Conservation (phyloP, 2,329 filamentous ascomycete genomes). For the Epicoccum nigrum region DNA sequence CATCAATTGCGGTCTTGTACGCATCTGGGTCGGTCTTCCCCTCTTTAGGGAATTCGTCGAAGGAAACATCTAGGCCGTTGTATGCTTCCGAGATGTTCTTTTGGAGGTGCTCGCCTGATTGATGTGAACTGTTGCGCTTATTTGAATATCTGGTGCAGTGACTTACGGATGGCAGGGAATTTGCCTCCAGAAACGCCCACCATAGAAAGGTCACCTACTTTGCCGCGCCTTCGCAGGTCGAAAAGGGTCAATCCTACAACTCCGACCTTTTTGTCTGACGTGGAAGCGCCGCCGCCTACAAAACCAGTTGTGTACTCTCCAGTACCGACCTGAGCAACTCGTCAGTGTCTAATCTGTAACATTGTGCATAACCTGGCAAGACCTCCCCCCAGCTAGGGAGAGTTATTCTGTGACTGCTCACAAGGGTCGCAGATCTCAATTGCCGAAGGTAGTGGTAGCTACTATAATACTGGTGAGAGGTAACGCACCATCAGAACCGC, state of each 20-base stretch:
- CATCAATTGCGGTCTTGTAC: conserved; percentile 88
- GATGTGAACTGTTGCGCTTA: conserved; percentile 22
- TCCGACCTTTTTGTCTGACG: conserved; percentile 94
- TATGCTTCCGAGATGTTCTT: conserved; percentile 89
- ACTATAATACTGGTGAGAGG: conserved; percentile 10
- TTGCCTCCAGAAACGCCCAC: conserved; percentile 87
- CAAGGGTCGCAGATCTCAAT: not conserved
- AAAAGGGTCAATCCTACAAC: conserved; percentile 91
- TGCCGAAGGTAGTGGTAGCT: not conserved
- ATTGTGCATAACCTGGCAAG: no score
- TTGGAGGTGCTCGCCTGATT: conserved; percentile 76
- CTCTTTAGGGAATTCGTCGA: conserved; percentile 80
- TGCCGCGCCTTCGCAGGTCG: conserved; percentile 84
- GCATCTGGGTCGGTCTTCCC: conserved; percentile 76
- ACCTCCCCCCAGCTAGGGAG: no score
- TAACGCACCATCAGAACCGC: conserved; percentile 56
- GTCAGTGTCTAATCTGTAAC: conserved; percentile 14
- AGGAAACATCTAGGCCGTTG: conserved; percentile 86
- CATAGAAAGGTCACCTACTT: conserved; percentile 86
- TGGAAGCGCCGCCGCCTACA: conserved; percentile 80
- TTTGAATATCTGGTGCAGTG: not conserved
- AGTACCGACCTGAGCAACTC: conserved; percentile 69
- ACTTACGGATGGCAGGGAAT: conserved; percentile 86
- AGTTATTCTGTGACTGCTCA: no score
- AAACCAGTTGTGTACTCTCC: conserved; percentile 98